Conservation (phyloP, 257 asterid species). For the Capsicum pubescens region DNA sequence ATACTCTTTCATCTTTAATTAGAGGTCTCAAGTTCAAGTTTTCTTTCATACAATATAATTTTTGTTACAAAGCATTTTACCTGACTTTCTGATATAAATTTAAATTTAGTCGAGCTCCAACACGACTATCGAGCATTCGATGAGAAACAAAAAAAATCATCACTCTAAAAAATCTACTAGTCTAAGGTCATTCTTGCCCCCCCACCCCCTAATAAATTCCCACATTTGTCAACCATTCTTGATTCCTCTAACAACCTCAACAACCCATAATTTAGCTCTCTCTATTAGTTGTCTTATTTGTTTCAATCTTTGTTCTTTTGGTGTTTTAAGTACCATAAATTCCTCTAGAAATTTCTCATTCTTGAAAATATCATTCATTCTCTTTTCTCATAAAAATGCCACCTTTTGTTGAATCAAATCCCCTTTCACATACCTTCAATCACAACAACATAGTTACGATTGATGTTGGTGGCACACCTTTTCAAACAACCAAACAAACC, state of each 20-base stretch:
- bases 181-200: too few species aligned
- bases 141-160: too few species aligned
- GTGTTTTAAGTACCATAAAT: neutral
- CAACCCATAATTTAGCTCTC: neutral
- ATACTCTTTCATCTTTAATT: too few species aligned
- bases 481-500: slow-evolving; percentile 40
- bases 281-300: neutral
- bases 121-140: too few species aligned
- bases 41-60: too few species aligned
- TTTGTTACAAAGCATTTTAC: too few species aligned
- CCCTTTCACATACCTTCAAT: neutral
- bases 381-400: slow-evolving; percentile 7
- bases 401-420: slow-evolving; percentile 22
- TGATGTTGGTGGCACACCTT: slow-evolving; percentile 2
- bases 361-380: neutral
- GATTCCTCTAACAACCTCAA: neutral
- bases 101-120: too few species aligned
- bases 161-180: too few species aligned
- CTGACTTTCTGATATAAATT: too few species aligned
- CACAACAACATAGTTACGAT: slow-evolving; percentile 1
- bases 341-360: neutral
- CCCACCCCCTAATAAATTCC: neutral
- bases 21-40: too few species aligned
- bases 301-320: neutral
- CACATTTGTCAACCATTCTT: neutral